phyloP scores from a whole-genome alignment of 768 basidiomycete species.

The Butyriboletus loyo region DNA sequence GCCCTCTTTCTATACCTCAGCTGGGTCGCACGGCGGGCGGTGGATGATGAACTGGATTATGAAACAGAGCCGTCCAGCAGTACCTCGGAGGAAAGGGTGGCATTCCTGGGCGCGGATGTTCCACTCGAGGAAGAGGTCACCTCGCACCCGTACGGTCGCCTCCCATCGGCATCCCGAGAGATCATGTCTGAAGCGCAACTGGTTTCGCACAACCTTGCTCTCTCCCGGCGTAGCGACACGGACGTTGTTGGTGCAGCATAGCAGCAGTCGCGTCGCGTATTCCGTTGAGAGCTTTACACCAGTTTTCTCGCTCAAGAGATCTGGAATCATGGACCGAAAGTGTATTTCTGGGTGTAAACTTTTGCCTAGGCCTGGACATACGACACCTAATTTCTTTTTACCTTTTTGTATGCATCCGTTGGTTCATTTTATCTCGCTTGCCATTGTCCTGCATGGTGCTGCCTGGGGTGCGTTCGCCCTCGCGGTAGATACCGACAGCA shows the following conservation, averaged over 20 bases:
- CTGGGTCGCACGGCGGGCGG: slow-evolving; percentile 70
- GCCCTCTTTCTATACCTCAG: slow-evolving; percentile 78
- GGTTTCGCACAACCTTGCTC: slow-evolving; percentile 12
- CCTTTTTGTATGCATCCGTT: slow-evolving; percentile 7
- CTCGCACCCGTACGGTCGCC: slow-evolving; percentile 16
- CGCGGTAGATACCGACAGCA: slow-evolving; percentile 20
- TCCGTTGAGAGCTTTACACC: background rate
- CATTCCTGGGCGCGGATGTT: slow-evolving; percentile 44
- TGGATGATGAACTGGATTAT: slow-evolving; percentile 52
- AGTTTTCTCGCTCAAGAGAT: background rate
- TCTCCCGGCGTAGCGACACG: slow-evolving; percentile 16
- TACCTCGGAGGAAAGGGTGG: slow-evolving; percentile 49
- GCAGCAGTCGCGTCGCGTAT: background rate
- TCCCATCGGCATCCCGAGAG: slow-evolving; percentile 20
- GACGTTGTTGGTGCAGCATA: slow-evolving; percentile 9
- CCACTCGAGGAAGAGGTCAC: slow-evolving; percentile 22
- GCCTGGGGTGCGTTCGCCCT: no score
- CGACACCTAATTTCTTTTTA: slow-evolving; percentile 3
- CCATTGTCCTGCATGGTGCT: background rate
- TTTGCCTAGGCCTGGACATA: slow-evolving; percentile 10
- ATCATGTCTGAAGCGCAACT: slow-evolving; percentile 51
- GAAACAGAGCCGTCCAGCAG: slow-evolving; percentile 30
- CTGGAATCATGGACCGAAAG: slow-evolving; percentile 1
- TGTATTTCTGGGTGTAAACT: slow-evolving; percentile 26
- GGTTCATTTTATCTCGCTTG: slow-evolving; percentile 10